Conservation (phyloP, 805 yeast species). For the Pichia manshurica region DNA sequence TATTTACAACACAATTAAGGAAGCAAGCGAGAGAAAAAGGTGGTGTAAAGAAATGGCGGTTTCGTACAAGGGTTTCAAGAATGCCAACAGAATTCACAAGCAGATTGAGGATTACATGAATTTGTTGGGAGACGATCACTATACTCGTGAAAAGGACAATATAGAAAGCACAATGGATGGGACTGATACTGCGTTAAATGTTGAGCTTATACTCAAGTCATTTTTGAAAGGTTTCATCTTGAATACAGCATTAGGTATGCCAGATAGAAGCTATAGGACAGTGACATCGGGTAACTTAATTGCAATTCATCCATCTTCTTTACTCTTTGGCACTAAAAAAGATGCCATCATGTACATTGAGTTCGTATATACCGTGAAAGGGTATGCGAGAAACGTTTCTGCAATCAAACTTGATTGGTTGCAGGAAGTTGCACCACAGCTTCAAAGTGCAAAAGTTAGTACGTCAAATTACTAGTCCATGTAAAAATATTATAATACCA, state of each 20-base stretch:
- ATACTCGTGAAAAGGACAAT: constrained; percentile 15
- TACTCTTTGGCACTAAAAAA: constrained; percentile 71
- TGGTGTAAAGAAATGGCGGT: constrained; percentile 84
- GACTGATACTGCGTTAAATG: constrained; percentile 37
- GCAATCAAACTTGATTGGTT: constrained; percentile 80
- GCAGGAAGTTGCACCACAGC: constrained; percentile 70
- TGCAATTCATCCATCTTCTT: constrained; percentile 85
- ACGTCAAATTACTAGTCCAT: constrained; percentile 4
- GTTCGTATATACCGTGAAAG: constrained; percentile 87
- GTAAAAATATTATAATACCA: not conserved
- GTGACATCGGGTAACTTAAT: constrained; percentile 78
- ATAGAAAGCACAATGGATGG: constrained; percentile 30
- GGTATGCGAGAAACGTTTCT: constrained; percentile 87
- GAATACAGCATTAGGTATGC: constrained; percentile 90
- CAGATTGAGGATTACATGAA: constrained; percentile 72
- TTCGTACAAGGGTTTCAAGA: constrained; percentile 72
- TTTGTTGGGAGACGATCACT: constrained; percentile 32
- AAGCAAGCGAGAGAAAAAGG: constrained; percentile 50
- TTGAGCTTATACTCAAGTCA: constrained; percentile 60
- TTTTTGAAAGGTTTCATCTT: constrained; percentile 79
- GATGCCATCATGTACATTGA: constrained; percentile 94
- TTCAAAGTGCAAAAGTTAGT: constrained; percentile 39
- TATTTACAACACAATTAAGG: constrained; percentile 41
- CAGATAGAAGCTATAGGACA: constrained; percentile 88
- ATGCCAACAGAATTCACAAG: constrained; percentile 65